Evolutionary conservation across 2,329 filamentous ascomycete species (phyloP).

Genomic region (Aspergillus japonicus): DNA sequence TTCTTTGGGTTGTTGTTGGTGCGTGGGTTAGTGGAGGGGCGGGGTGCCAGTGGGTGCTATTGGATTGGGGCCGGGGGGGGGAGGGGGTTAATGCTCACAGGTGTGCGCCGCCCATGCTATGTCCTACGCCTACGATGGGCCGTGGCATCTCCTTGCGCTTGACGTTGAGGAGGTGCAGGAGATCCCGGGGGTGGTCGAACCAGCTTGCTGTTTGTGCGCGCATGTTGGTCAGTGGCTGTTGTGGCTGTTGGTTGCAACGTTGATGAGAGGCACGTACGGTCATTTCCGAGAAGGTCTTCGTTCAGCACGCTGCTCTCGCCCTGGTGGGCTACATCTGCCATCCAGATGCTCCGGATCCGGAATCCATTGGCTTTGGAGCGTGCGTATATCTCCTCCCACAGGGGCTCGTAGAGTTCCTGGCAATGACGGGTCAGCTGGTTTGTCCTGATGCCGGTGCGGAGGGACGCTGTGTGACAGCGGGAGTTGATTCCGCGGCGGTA

Average conservation of each 20-base stretch:
- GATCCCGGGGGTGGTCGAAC: constrained; percentile 81
- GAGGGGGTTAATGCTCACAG: constrained; percentile 47
- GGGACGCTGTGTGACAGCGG: not conserved
- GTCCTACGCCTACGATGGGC: constrained; percentile 79
- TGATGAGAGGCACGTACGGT: constrained; percentile 58
- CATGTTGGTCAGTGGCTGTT: constrained; percentile 17
- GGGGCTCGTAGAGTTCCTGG: constrained; percentile 85
- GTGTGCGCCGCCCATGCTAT: constrained; percentile 81
- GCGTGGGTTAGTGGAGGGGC: constrained; percentile 2
- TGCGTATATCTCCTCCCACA: constrained; percentile 79
- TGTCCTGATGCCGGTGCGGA: not conserved
- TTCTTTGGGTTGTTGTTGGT: constrained; percentile 22
- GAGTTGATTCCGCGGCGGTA: constrained; percentile 31
- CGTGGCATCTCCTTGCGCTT: constrained; percentile 78
- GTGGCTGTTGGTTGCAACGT: too few species aligned
- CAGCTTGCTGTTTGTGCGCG: constrained; percentile 62
- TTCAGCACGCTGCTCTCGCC: constrained; percentile 77
- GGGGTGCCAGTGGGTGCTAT: not conserved
- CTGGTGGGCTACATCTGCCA: constrained; percentile 84
- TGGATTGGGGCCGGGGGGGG: not conserved
- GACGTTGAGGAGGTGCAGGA: constrained; percentile 79
- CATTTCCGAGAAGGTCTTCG: constrained; percentile 72
- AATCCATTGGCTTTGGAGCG: constrained; percentile 60
- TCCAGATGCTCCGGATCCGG: constrained; percentile 79
- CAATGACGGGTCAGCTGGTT: constrained; percentile 5